Evolutionary conservation across 2,329 filamentous ascomycete genomes (phyloP), one percentile per base, ranked within the genome.

Genomic region (Whalleya microplaca): DNA sequence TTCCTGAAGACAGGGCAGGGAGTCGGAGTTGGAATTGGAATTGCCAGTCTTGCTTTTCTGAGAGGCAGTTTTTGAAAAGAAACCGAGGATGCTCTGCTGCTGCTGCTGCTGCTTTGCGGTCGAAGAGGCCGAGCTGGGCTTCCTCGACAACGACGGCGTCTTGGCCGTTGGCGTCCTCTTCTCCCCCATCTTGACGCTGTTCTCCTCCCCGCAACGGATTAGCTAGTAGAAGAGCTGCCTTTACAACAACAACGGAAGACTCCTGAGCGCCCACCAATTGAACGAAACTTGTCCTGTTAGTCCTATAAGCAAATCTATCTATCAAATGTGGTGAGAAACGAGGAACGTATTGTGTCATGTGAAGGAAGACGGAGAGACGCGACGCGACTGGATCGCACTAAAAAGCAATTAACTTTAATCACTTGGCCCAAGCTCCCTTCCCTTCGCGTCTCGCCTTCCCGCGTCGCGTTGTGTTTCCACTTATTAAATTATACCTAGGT

Each of bases 61-160:
- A 10, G 60, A 58, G 42, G 75, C 63, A 58, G 80, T 75, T 71
- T 90, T 92, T 64, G 88, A 82, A 69, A 94, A 94, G 80, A 95
- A 95, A 43, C 89, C 89, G 37, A 92, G 78, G 57, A 95, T 92
- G 51, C 88, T 90, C 71, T 91, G 87, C 64, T 90, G 87, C 67
- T 84, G 86, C 71, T 91, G 87, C 64, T 90, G 87, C 67, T 84
- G 86, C 68, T 86, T 86, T 59, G 73, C 73, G 5, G 76, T 73
- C n/a, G 82, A 82, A 10, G 79, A 74, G 12, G 75, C 73, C 44
- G 75, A 73, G 44, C 74, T 73, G 42, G 76, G 70, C 66, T 83
- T 82, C 68, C 76, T 78, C 48, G 75, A 71, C 49, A 71, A 68
- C 7, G 75, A 74, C 23, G 73, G 67, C 41, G 76, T 76, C 66